Conservation (phyloP, 2,329 filamentous ascomycete species). For the Fusarium nelsonii region DNA sequence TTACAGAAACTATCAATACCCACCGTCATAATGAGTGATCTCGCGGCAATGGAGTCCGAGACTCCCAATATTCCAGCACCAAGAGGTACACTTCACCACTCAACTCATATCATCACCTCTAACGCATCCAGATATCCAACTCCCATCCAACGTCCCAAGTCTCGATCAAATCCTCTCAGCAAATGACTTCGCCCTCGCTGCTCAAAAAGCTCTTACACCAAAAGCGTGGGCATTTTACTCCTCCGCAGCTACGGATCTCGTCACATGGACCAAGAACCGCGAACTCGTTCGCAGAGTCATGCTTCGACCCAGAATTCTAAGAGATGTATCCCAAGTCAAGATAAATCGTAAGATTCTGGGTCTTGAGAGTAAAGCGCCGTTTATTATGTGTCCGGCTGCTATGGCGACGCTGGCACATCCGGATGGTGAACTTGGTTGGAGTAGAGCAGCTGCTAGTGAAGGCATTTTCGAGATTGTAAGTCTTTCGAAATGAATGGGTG, state of each 20-base stretch:
- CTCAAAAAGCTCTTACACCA: conserved; percentile 65
- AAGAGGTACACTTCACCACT: conserved; percentile 18
- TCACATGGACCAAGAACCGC: conserved; percentile 68
- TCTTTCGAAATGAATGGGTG: accelerated
- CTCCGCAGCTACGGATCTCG: conserved; percentile 72
- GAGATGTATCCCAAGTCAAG: conserved; percentile 66
- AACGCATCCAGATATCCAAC: conserved; percentile 21
- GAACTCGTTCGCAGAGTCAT: conserved; percentile 67
- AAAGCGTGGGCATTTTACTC: conserved; percentile 80
- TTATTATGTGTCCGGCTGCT: conserved; percentile 74
- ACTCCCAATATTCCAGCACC: conserved; percentile 46
- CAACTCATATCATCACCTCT: background rate
- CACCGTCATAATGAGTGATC: conserved; percentile 42
- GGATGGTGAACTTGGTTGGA: conserved; percentile 66
- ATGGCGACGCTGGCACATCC: conserved; percentile 74
- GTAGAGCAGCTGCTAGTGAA: conserved; percentile 45
- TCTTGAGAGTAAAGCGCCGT: conserved; percentile 61
- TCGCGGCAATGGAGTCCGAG: conserved; percentile 47
- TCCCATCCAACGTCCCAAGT: conserved; percentile 31
- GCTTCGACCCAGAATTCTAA: conserved; percentile 69
- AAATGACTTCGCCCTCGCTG: conserved; percentile 70
- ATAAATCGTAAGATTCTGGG: conserved; percentile 68
- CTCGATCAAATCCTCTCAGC: conserved; percentile 47
- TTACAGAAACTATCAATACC: background rate
- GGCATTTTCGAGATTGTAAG: conserved; percentile 48